Evolutionary conservation across 1,284 basidiomycete genomes (phyloP), one percentile per base, ranked within the genome.

Genomic region (Sanghuangporus weigelae): DNA sequence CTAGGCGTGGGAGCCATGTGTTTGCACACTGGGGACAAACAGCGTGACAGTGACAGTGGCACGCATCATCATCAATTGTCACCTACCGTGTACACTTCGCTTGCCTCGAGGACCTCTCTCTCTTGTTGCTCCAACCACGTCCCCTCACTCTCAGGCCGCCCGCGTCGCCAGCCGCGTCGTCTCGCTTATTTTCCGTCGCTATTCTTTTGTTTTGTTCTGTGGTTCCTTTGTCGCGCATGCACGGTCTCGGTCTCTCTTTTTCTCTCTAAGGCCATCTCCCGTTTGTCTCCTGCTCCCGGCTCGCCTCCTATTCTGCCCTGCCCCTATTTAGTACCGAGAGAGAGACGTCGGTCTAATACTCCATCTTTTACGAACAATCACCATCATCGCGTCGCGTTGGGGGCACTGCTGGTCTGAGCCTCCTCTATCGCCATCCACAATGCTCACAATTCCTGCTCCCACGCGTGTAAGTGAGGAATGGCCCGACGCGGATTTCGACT

Each of bases 401-500:
- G n/a, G 62, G 40, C 62, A 54, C 14, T 38, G 23, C 40, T 50
- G 39, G 40, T 56, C 58, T 66, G 51, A 62, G 62, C 67, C 63
- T 31, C 8, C 35, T 39, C 63, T 66, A 64, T 63, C 68, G 68
- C 71, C 72, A 50, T 44, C 68, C 59, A 70, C 67, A 63, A 87
- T 87, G 86, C 74, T 80, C 66, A 77, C 85, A 59, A 78, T 87
- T 54, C 84, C 83, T 54, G 83, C 86, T 16, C 86, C 84, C 26
- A 77, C 81, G 57, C 76, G 81, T 69, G 74, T 78, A 56, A 82
- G 82, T 63, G 90, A 92, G 76, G 89, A 92, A 78, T 91, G 90
- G 90, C 80, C 82, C 59, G 90, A 93, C 73, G 87, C 88, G 65
- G 90, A 93, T 75, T 92, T 93, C 71, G 90, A 92, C 72, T 76